Percentiles rank a stretch among this genome's conserved stretches.
Conservation (phyloP, 495 filamentous ascomycete genomes). For the Annulohypoxylon maeteangense region DNA sequence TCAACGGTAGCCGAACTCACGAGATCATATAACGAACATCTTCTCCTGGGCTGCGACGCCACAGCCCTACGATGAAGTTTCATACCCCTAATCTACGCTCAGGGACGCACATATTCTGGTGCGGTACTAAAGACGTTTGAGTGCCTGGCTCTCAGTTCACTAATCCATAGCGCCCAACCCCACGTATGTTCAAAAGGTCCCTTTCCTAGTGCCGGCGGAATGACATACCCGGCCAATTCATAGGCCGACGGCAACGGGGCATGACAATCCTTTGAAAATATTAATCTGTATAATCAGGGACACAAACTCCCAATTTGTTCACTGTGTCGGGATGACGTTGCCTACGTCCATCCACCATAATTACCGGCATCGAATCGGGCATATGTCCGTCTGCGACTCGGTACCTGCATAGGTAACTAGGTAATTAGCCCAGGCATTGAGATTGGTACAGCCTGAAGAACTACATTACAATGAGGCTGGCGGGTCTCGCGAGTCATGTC, state of each 20-base stretch:
- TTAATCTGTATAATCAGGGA: not conserved
- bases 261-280: not conserved
- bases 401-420: too few species aligned
- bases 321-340: conserved; percentile 1
- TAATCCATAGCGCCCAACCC: conserved; percentile 15
- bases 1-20: not conserved
- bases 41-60: not conserved
- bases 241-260: conserved; percentile 6
- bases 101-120: not conserved
- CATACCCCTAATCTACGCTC: not conserved
- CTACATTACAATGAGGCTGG: not conserved
- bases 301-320: not conserved
- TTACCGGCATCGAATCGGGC: not conserved
- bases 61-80: not conserved
- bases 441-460: not conserved
- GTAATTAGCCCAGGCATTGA: not conserved
- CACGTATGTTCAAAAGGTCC: not conserved
- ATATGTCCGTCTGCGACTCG: too few species aligned
- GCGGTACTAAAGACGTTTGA: not conserved
- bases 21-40: not conserved
- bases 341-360: not conserved
- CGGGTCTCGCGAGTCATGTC: not conserved
- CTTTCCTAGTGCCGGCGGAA: conserved; percentile 18
- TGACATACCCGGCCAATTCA: not conserved
- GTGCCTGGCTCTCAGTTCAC: not conserved